Evolutionary conservation across 345 rosid species (phyloP).

Genomic region (Eucalyptus cloeziana): DNA sequence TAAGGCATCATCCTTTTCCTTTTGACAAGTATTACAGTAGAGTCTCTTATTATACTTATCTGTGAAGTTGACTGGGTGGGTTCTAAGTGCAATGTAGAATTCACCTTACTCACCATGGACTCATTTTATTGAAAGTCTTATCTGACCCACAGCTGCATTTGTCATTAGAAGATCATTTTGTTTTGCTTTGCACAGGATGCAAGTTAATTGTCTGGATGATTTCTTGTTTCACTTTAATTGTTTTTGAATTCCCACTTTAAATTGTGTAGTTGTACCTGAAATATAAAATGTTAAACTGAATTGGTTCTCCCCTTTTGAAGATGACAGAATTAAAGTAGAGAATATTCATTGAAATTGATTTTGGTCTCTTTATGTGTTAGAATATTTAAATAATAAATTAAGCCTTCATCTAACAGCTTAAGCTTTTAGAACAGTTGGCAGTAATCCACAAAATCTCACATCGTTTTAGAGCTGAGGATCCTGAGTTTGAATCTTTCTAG

Average conservation of each 20-base stretch:
- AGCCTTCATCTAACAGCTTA: rapidly evolving
- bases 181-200: not conserved
- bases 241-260: not conserved
- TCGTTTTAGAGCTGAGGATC: rapidly evolving
- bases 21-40: not conserved
- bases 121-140: not conserved
- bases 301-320: not conserved
- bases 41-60: not conserved
- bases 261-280: not conserved
- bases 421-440: rapidly evolving
- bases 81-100: not conserved
- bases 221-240: not conserved
- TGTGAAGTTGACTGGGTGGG: not conserved
- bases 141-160: not conserved
- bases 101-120: not conserved
- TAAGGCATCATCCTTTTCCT: not conserved
- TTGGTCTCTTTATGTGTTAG: not conserved
- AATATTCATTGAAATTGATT: not conserved
- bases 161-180: not conserved
- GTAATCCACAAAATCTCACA: too few species aligned
- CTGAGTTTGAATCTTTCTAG: too few species aligned
- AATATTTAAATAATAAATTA: too few species aligned
- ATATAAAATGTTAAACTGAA: not conserved
- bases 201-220: not conserved
- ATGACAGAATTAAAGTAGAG: not conserved